phyloP scores from a whole-genome alignment of 495 filamentous ascomycete species.

The Penicillium tannophilum region DNA sequence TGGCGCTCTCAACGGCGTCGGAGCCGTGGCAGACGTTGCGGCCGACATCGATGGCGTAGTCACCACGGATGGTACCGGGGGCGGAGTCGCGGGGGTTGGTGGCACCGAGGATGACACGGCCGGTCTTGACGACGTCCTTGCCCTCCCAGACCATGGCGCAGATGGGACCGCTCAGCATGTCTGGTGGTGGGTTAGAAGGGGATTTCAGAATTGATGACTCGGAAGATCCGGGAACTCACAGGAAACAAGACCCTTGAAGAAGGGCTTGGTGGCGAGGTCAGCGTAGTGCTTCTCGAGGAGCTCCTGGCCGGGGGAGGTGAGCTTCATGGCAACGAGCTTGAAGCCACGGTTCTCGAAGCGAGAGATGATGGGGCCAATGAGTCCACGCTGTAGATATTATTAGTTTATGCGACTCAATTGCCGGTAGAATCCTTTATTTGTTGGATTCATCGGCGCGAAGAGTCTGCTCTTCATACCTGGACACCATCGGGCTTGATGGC shows the following conservation, averaged over 20 bases:
- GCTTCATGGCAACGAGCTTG: constrained; percentile 98
- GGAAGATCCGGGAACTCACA: constrained; percentile 55
- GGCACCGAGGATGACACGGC: constrained; percentile 91
- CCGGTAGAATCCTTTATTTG: constrained; percentile 9
- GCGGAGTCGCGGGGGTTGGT: constrained; percentile 94
- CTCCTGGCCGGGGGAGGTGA: constrained; percentile 78
- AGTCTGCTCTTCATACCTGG: constrained; percentile 65
- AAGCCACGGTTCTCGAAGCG: constrained; percentile 97
- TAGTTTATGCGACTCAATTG: constrained; percentile 25
- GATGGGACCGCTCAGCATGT: constrained; percentile 97
- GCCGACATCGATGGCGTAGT: constrained; percentile 82
- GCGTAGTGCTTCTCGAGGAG: constrained; percentile 98
- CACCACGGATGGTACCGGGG: constrained; percentile 96
- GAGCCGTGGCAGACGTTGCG: constrained; percentile 99
- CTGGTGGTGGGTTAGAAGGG: constrained; percentile 46
- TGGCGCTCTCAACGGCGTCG: constrained; percentile 95
- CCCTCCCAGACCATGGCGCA: constrained; percentile 99
- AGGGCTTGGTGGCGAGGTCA: constrained; percentile 89
- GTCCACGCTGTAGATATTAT: constrained; percentile 72
- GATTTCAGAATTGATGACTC: constrained; percentile 2
- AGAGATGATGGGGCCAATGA: constrained; percentile 92
- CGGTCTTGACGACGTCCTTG: constrained; percentile 95
- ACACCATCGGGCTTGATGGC: constrained; percentile 99
- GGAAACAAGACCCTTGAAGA: constrained; percentile 90
- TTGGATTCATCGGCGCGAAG: not conserved